phyloP scores from a whole-genome alignment of 805 yeast genomes.

The Metschnikowia baotianmanensis region DNA sequence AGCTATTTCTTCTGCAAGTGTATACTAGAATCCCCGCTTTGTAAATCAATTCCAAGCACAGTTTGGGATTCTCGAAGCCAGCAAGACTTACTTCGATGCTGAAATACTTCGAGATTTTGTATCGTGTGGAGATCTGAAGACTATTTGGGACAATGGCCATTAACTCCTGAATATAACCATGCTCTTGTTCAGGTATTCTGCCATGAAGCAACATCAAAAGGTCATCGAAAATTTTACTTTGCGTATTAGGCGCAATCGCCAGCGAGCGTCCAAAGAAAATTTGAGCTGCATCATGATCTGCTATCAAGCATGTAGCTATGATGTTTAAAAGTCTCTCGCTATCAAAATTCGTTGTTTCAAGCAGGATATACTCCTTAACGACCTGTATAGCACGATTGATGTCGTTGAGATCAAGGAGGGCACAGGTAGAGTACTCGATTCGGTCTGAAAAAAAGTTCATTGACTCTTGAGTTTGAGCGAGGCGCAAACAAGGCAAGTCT shows the following conservation, averaged over 20 bases:
- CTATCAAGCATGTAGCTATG: constrained; percentile 1
- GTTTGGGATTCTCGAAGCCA: not conserved
- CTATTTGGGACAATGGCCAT: not conserved
- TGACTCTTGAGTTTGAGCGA: not conserved
- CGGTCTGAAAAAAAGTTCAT: not conserved
- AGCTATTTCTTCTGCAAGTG: not conserved
- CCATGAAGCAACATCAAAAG: constrained; percentile 1
- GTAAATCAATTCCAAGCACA: constrained; percentile 2
- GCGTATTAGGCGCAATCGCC: not conserved
- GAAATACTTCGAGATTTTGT: constrained; percentile 1
- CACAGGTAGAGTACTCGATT: constrained; percentile 3
- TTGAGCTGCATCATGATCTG: not conserved
- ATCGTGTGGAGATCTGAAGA: constrained; percentile 1
- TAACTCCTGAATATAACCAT: not conserved
- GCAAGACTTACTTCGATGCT: not conserved
- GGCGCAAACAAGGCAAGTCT: constrained; percentile 2
- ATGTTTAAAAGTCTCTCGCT: not conserved
- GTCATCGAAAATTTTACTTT: not conserved
- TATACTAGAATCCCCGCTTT: constrained; percentile 2
- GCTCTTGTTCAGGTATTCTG: not conserved
- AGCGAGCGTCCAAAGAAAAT: constrained; percentile 4
- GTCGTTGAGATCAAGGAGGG: constrained; percentile 3
- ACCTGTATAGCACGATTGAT: not conserved
- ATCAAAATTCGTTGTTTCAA: not conserved
- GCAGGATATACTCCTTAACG: not conserved